Base-by-base conservation (phyloP, 768 basidiomycete species). In the Tylopilus rubrobrunneus region DNA sequence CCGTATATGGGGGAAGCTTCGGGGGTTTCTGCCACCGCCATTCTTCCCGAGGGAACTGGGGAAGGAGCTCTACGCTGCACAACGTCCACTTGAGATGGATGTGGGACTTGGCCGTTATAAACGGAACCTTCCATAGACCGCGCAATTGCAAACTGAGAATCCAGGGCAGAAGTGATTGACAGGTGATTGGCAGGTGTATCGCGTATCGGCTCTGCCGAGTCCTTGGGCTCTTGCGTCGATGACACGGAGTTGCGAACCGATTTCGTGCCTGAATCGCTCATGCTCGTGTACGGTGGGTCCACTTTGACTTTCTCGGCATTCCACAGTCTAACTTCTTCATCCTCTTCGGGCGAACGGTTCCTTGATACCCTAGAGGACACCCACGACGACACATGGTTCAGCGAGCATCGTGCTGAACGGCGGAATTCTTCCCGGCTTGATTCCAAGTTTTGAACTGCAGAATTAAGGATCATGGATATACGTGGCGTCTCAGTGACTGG, bases 1-100 rank as follows among this genome's bases (percentile, higher is more conserved):
- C 76, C 76, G 53, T 79, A 78, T 7, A 80, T 60, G 4, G 80
- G 78, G 14, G 78, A 78, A 46, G 71, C 69, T 44, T 12, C 55
- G 31, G 52, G 48, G 15, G 43, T 19, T 19, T 23, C 33, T 21
- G 28, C 42, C 33, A 45, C 33, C 19, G 28, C 36, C 27, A 45
- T 43, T 9, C 49, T 50, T 43, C 37, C 42, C 21, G 45, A 17
- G 7, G 42, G 29, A 17, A 25, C 29, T n/a, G 51, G 41, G 9
- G 51, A 45, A 51, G 47, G 25, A 19, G 36, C n/a, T 10, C 40
- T 40, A 17, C 23, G 39, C 29, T 7, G 51, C 7, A 31, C 33
- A 34, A 49, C 39, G 12, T 56, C 41, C 27, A 37, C 28, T 45
- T 21, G 56, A 43, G 48, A 36, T 25, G 45, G 19, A 39, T 45